Base-by-base conservation (phyloP, 768 basidiomycete genomes). In the Termitomyces sp. region DNA sequence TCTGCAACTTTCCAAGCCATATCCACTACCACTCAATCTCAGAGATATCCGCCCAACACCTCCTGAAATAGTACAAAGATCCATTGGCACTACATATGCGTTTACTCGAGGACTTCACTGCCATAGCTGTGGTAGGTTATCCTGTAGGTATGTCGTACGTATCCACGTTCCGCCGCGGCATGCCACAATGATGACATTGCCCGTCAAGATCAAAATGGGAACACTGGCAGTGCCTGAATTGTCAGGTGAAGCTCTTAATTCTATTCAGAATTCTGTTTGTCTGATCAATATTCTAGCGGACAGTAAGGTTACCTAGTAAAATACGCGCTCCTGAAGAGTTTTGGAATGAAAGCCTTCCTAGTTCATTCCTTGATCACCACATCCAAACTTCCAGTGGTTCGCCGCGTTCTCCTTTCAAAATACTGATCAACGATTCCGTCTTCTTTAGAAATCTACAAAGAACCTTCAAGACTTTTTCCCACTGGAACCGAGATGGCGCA, bases 41-140 rank as follows among this genome's bases (percentile, higher is more conserved):
- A 71, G 71, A 47, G 70, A 75, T 53, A 63, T 86, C 22, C 64
- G 58, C 30, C 80, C 82, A 4, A 51, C 64, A 10, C 62, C 64
- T 11, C 77, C 71, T 5, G 68, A 69, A 5, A 59, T 66, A 11
- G 54, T 63, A 46, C 48, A 67, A 8, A 52, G 71, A 45, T 75
- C 72, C 1, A 68, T 82, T 33, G 77, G 76, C 10, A 88, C 85
- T 3, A 74, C 76, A 3, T 82, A 81, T 59, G 72, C 75, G 5
- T 86, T 80, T 61, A 83, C 78, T 16, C 80, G 81, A 63, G 90
- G 90, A 1, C 84, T 83, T 74, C 86, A 89, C 65, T 93, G 91
- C 66, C 60, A 55, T 18, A 57, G 67, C 8, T 93, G 91, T 63
- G 90, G 91, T 30, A 79, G 88, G 26, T 70, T 92, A 41, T 88